Conservation (phyloP, 441 rosid genomes). For the Bruguiera hainesii region DNA sequence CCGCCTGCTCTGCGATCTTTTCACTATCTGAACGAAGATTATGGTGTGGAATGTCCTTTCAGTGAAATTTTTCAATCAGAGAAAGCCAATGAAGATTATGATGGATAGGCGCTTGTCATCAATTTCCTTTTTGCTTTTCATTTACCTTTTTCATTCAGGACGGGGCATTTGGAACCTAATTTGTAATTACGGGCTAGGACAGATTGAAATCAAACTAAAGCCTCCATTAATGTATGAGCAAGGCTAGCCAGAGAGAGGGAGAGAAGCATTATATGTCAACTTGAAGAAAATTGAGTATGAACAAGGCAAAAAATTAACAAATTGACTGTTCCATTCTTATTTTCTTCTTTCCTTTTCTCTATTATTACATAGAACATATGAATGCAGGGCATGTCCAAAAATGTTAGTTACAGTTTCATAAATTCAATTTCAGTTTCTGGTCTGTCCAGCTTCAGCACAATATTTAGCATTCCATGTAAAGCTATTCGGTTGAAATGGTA, state of each 20-base stretch:
- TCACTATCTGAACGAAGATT: conserved; percentile 9
- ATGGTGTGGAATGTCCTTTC: conserved; percentile 22
- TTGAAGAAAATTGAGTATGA: no score
- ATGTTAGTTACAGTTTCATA: background rate
- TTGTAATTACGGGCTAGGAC: background rate
- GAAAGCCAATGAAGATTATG: conserved; percentile 1
- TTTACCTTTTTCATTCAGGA: background rate
- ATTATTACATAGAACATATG: no score
- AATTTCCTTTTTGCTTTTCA: background rate
- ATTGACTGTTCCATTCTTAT: no score
- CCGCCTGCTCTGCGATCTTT: conserved; percentile 1
- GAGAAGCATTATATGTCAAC: no score
- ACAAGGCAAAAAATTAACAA: no score
- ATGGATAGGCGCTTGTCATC: background rate
- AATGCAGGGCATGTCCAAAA: background rate
- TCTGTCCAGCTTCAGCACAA: conserved; percentile 2
- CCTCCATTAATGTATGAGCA: no score
- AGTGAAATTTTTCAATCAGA: conserved; percentile 14
- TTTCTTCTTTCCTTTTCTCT: no score
- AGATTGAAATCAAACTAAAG: no score
- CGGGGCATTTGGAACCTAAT: background rate
- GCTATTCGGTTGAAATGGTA: no score
- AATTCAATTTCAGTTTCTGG: conserved; percentile 12
- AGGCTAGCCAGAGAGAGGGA: no score
- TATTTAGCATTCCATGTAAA: background rate